Evolutionary conservation across 345 rosid species (phyloP).

Genomic region (Triadica sebifera): DNA sequence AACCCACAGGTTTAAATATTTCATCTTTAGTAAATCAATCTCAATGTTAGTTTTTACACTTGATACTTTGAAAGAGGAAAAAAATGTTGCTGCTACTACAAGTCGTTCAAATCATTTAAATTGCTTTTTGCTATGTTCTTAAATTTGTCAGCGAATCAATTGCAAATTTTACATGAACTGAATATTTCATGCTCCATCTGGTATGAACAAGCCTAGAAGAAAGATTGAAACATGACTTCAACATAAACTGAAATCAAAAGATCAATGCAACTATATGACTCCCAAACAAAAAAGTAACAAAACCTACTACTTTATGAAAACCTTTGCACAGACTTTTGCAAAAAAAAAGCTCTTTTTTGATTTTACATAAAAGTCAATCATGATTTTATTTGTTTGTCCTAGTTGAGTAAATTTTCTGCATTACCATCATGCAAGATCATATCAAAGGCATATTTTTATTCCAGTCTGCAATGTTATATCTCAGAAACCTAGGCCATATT

Average conservation of each 20-base stretch:
- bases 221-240: background rate
- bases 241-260: background rate
- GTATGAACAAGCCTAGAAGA: background rate
- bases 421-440: background rate
- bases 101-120: background rate
- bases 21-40: background rate
- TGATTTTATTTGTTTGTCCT: background rate
- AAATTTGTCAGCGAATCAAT: background rate
- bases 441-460: background rate
- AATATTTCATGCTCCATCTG: slow-evolving; percentile 1
- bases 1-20: background rate
- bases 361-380: background rate
- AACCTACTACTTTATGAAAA: background rate
- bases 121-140: background rate
- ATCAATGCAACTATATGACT: background rate
- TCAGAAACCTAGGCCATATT: background rate
- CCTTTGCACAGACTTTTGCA: background rate
- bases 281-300: background rate
- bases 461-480: background rate
- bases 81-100: background rate
- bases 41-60: background rate
- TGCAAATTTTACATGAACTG: background rate
- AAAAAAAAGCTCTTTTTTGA: background rate
- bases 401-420: background rate
- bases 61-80: background rate